Percentiles rank a stretch among this genome's conserved stretches.
phyloP scores from a whole-genome alignment of 305 asterid genomes.

The Fraxinus xanthoxyloides region DNA sequence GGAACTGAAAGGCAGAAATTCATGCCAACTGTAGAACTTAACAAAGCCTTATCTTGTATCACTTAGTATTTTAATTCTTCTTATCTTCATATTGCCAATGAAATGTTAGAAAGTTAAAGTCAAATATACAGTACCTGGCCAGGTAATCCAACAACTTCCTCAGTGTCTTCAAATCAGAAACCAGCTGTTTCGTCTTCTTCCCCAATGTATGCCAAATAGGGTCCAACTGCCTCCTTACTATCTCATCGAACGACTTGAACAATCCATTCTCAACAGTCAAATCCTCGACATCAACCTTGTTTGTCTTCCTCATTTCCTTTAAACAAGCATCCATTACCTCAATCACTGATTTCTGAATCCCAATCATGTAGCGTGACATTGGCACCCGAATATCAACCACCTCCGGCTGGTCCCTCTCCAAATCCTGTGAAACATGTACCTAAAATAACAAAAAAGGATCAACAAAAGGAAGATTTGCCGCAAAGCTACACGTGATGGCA shows the following conservation, averaged over 20 bases:
- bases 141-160: constrained; percentile 93
- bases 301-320: constrained; percentile 95
- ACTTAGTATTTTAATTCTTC: background rate
- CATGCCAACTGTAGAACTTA: constrained; percentile 4
- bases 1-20: constrained; percentile 3
- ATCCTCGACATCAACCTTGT: constrained; percentile 95
- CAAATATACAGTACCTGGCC: constrained; percentile 51
- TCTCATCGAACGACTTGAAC: constrained; percentile 98
- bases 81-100: background rate
- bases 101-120: constrained; percentile 11
- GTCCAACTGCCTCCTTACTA: constrained; percentile 83
- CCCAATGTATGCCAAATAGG: constrained; percentile 98
- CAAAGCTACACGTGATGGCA: background rate
- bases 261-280: constrained; percentile 90
- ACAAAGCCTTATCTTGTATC: background rate
- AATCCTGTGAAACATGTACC: constrained; percentile 88
- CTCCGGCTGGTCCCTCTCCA: constrained; percentile 89
- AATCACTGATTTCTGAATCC: constrained; percentile 84
- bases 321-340: constrained; percentile 96
- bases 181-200: constrained; percentile 91
- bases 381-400: constrained; percentile 92
- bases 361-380: constrained; percentile 78
- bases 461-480: background rate
- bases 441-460: constrained; percentile 22
- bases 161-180: constrained; percentile 91